Evolutionary conservation across 2,329 filamentous ascomycete genomes (phyloP).

Genomic region (Sporothrix schenckii): DNA sequence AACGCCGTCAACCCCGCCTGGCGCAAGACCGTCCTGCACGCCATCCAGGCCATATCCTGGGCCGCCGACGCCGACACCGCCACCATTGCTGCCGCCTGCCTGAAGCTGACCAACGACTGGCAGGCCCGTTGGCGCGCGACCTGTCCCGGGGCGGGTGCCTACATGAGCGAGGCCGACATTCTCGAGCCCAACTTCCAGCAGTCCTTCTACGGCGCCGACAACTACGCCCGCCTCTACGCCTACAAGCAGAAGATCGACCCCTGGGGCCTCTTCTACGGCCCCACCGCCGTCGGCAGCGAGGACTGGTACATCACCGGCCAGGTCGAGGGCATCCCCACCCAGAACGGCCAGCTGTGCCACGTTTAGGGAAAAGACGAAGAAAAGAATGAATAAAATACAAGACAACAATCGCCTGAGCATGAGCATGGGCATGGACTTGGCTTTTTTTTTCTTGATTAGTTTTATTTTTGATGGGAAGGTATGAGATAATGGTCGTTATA

Average conservation of each 20-base stretch:
- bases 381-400: not conserved
- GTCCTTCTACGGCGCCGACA: slow-evolving; percentile 43
- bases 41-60: slow-evolving; percentile 42
- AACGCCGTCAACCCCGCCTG: slow-evolving; percentile 55
- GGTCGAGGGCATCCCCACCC: slow-evolving; percentile 35
- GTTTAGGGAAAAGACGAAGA: slow-evolving; percentile 20
- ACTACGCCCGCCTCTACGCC: slow-evolving; percentile 41
- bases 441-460: not conserved
- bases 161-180: slow-evolving; percentile 47
- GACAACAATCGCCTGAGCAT: not conserved
- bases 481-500: not conserved
- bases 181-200: slow-evolving; percentile 43
- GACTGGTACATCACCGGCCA: slow-evolving; percentile 38
- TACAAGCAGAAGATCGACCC: slow-evolving; percentile 45
- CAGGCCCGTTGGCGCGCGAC: slow-evolving; percentile 40
- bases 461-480: not conserved
- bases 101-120: slow-evolving; percentile 43
- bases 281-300: slow-evolving; percentile 38
- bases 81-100: slow-evolving; percentile 36
- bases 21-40: slow-evolving; percentile 48
- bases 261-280: slow-evolving; percentile 40
- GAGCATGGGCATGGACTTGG: slow-evolving; percentile 1
- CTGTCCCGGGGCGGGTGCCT: slow-evolving; percentile 45
- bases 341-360: slow-evolving; percentile 36
- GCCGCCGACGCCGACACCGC: slow-evolving; percentile 28